Evolutionary conservation across 306 rosid genomes (phyloP), one percentile per base, ranked within the genome.

Genomic region (Fragaria iinumae): DNA sequence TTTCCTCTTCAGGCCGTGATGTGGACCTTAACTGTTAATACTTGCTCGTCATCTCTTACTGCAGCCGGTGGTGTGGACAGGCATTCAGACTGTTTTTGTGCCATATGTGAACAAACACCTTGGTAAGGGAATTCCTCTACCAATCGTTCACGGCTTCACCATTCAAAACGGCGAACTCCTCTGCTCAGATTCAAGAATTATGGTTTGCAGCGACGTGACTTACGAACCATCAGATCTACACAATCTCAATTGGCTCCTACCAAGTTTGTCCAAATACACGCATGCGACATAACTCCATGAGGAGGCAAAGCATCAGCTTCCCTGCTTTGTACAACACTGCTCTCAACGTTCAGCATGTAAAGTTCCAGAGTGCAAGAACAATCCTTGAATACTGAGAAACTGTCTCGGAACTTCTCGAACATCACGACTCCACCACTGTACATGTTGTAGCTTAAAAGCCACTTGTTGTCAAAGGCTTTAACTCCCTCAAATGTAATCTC

Each of bases 41-140:
- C 67, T 70, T 56, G 71, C 29, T 55, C 17, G 56, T 50, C 78
- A 50, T 77, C 3, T 78, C n/a, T 16, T 78, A 66, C 55, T 77
- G 91, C 93, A 92, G 97, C 97, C 98, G 27, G 84, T 86, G 38
- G 81, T 87, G 67, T 85, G 91, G 92, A 90, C 91, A 20, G 49
- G 92, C 44, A 76, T 92, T 52, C 87, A 90, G 70, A 92, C 98
- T 1, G 93, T 85, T 23, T 78, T 88, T 83, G 76, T 95, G 91
- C 96, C 97, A 1, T 84, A 89, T 34, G 84, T 91, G 64, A 95
- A 95, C 79, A 53, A 78, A 32, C 91, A 82, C 80, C 93, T 95
- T 2, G 80, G 85, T 53, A 83, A 86, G 81, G 97, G 98, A 67
- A 81, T 92, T 32, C 97, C 97, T 25, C 73, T 95, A 86, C 97